These are phyloP conservation scores for Citrus reticulata DNA, from an alignment of 345 rosid genomes.

Conservation along the genomic window DNA sequence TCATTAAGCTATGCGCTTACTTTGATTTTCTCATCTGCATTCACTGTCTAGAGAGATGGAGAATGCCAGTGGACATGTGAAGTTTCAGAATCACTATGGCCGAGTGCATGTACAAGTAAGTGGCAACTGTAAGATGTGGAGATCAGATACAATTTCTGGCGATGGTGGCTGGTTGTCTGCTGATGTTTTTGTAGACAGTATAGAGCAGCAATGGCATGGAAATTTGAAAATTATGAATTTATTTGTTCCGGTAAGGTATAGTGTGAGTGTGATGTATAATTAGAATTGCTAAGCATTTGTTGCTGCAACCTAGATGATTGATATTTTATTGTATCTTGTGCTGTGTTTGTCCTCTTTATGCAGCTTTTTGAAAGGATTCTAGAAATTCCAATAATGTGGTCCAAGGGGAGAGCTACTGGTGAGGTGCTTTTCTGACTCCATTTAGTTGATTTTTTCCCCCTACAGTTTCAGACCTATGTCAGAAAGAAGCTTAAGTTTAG, in stretches of 20 bases:
- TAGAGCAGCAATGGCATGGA: slow-evolving; percentile 93
- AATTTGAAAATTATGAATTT: slow-evolving; percentile 76
- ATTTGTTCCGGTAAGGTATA: slow-evolving; percentile 85
- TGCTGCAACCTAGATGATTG: background rate
- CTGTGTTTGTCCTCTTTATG: slow-evolving; percentile 15
- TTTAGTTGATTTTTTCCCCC: background rate
- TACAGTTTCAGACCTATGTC: background rate
- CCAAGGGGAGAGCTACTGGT: slow-evolving; percentile 96
- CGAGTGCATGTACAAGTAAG: slow-evolving; percentile 72
- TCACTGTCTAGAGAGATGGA: slow-evolving; percentile 71
- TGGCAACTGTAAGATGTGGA: slow-evolving; percentile 91
- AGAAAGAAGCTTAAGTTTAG: background rate
- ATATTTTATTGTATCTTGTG: slow-evolving; percentile 6
- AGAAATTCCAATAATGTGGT: slow-evolving; percentile 88
- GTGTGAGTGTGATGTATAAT: slow-evolving; percentile 9
- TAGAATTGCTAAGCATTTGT: background rate
- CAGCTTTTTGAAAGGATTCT: slow-evolving; percentile 93
- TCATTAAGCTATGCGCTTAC: background rate
- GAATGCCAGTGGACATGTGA: slow-evolving; percentile 73
- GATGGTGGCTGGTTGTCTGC: slow-evolving; percentile 93
- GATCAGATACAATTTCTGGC: slow-evolving; percentile 65
- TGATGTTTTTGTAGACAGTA: slow-evolving; percentile 79
- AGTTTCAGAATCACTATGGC: slow-evolving; percentile 86
- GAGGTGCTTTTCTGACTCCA: slow-evolving; percentile 90
- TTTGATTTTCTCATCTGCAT: slow-evolving; percentile 19